Evolutionary conservation across 2,329 filamentous ascomycete species (phyloP).

Genomic region (Trichophyton mentagrophytes): DNA sequence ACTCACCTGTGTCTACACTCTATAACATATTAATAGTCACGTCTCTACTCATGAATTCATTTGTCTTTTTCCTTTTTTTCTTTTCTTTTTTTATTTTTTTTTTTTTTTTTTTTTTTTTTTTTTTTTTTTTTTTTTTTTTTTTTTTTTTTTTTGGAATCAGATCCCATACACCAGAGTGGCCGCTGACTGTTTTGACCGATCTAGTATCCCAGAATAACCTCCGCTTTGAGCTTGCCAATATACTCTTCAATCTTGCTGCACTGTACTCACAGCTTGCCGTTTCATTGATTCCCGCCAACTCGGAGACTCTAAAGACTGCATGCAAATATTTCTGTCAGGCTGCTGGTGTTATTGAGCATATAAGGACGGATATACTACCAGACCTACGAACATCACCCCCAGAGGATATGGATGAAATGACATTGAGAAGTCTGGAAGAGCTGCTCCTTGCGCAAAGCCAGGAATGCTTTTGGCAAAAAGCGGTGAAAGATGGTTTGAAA

Average conservation of each 20-base stretch:
- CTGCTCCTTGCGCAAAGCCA: slow-evolving; percentile 85
- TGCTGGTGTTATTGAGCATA: slow-evolving; percentile 68
- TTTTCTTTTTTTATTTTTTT: too few species aligned
- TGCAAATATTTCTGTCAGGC: slow-evolving; percentile 82
- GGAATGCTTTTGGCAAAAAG: slow-evolving; percentile 97
- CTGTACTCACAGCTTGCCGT: slow-evolving; percentile 88
- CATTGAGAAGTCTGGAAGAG: slow-evolving; percentile 68
- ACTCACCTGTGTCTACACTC: too few species aligned
- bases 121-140: slow-evolving; percentile 2
- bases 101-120: too few species aligned
- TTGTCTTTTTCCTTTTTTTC: too few species aligned
- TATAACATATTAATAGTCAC: too few species aligned
- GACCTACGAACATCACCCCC: slow-evolving; percentile 74
- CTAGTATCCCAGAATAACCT: slow-evolving; percentile 51
- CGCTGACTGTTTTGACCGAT: background rate
- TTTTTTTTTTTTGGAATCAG: slow-evolving; percentile 1
- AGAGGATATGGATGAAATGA: slow-evolving; percentile 89
- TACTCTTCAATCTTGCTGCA: slow-evolving; percentile 85
- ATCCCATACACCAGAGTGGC: background rate
- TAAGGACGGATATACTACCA: slow-evolving; percentile 63
- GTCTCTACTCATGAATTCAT: too few species aligned
- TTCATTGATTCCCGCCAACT: slow-evolving; percentile 60
- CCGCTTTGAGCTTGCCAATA: slow-evolving; percentile 75
- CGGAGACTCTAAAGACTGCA: slow-evolving; percentile 74
- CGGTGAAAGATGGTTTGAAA: slow-evolving; percentile 84